Evolutionary conservation across 2,329 filamentous ascomycete species (phyloP), one percentile per base, ranked within the genome.

Genomic region (Phyllosticta citrichinensis): DNA sequence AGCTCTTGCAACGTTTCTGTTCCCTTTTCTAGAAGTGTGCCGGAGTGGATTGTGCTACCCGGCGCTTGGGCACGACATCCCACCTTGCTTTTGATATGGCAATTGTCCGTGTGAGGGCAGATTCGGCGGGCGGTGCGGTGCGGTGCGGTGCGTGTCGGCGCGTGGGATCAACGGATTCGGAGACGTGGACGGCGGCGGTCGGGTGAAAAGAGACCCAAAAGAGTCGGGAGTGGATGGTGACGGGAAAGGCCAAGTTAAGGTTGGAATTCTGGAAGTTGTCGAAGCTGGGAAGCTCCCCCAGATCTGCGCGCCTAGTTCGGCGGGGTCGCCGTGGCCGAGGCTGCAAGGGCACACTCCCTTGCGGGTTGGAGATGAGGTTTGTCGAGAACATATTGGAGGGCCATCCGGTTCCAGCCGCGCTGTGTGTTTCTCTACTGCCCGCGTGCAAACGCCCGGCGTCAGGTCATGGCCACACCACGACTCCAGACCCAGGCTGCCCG

Each of bases 401-500:
- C 40, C 14, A 47, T 47, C 40, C n/a, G 40, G 17, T 6, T 47
- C 14, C 6, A 14, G 35, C 35, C 11, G 35, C 35, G 17, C 11
- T 12, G 35, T 14, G 4, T 40, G 35, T 40, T 17, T 12, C 35
- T 40, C 35, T n/a, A 47, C 40, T 47, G 40, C 14, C 24, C 10
- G 56, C 56, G 40, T 57, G 47, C 56, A 20, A 52, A 47, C 33
- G 35, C 17, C 27, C 57, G 57, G 20, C 33, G 35, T 60, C 53
- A 60, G 58, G 53, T 35, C 58, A 56, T 56, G 53, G 51, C 35
- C 58, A 60, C 53, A 54, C 58, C 58, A 56, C 47, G 53, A 40
- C 11, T 14, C 58, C 58, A 69, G 50, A 3, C 22, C 22, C 22
- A 22, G 65, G 62, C 55, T 65, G 71, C 27, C 76, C 77, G 64